A percentile compares a stretch with the other conserved stretches of the same genome.
These are phyloP conservation scores for Amphichorda felina DNA, from an alignment of 2,329 filamentous ascomycete species.

Conservation along the genomic window DNA sequence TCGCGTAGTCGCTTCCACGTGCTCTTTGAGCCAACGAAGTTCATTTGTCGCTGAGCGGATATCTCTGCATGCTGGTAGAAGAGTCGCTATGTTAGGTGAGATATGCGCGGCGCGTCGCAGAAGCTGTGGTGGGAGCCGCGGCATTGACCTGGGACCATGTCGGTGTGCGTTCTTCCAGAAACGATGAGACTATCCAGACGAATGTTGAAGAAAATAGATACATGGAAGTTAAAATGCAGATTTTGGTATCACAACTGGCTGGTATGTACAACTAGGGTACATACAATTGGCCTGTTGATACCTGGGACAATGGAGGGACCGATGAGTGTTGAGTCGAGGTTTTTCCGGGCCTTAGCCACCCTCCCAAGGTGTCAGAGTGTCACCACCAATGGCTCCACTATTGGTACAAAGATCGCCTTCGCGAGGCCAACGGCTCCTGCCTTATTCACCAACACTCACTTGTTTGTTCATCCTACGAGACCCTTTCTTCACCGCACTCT, in stretches of 20 bases:
- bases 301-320: neutral
- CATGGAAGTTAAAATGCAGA: no score
- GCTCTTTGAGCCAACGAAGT: constrained; percentile 59
- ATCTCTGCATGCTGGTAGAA: constrained; percentile 54
- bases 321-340: neutral
- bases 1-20: constrained; percentile 27
- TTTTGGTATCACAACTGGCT: neutral
- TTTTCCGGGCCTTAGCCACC: constrained; percentile 1
- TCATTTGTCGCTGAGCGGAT: constrained; percentile 54
- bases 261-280: no score
- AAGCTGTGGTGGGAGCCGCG: constrained; percentile 48
- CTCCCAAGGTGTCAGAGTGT: neutral
- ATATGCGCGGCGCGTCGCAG: constrained; percentile 39
- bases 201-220: no score
- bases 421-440: neutral
- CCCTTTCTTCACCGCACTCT: neutral
- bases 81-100: constrained; percentile 42
- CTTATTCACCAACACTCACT: neutral
- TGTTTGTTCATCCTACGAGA: neutral
- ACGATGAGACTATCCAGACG: no score
- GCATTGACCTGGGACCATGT: constrained; percentile 17
- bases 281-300: neutral
- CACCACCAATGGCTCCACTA: neutral
- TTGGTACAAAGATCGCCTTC: neutral
- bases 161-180: neutral